These are phyloP conservation scores for Nemania bipapillata DNA, from an alignment of 2,329 filamentous ascomycete genomes.

Conservation along the genomic window DNA sequence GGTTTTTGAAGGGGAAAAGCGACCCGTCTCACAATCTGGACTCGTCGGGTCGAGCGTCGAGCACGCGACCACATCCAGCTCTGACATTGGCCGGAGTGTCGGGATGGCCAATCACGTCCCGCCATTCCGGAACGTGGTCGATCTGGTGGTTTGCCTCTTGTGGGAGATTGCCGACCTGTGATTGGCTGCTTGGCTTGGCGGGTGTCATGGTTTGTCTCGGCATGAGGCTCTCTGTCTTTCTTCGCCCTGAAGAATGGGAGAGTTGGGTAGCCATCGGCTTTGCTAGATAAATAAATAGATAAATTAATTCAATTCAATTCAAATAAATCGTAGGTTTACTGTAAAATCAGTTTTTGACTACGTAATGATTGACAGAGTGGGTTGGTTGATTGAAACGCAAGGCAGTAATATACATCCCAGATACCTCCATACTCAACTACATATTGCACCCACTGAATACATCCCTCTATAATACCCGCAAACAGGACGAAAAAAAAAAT, in stretches of 20 bases:
- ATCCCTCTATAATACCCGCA: neutral
- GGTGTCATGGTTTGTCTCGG: neutral
- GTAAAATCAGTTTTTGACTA: neutral
- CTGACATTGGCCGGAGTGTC: slow-evolving; percentile 44
- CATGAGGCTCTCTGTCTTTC: neutral
- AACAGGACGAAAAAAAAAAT: neutral
- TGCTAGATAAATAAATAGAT: too few species aligned
- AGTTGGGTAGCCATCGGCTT: neutral
- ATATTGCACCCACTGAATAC: too few species aligned
- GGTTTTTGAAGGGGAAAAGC: slow-evolving; percentile 17
- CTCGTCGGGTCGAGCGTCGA: slow-evolving; percentile 45
- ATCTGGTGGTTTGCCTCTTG: slow-evolving; percentile 37
- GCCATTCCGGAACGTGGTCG: slow-evolving; percentile 37
- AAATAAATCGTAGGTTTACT: too few species aligned
- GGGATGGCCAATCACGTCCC: slow-evolving; percentile 32
- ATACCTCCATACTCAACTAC: too few species aligned
- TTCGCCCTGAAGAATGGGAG: neutral
- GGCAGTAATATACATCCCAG: too few species aligned
- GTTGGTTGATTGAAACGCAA: neutral
- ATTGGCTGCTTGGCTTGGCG: slow-evolving; percentile 17
- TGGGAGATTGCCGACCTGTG: slow-evolving; percentile 25
- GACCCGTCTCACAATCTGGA: slow-evolving; percentile 36
- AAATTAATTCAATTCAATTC: too few species aligned
- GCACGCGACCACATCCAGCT: slow-evolving; percentile 50
- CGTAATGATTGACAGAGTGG: neutral